A percentile compares a stretch with the other conserved stretches of the same genome.
Evolutionary conservation across 352 stramenopile genomes (phyloP).

Genomic region (Globisporangium radiosum): DNA sequence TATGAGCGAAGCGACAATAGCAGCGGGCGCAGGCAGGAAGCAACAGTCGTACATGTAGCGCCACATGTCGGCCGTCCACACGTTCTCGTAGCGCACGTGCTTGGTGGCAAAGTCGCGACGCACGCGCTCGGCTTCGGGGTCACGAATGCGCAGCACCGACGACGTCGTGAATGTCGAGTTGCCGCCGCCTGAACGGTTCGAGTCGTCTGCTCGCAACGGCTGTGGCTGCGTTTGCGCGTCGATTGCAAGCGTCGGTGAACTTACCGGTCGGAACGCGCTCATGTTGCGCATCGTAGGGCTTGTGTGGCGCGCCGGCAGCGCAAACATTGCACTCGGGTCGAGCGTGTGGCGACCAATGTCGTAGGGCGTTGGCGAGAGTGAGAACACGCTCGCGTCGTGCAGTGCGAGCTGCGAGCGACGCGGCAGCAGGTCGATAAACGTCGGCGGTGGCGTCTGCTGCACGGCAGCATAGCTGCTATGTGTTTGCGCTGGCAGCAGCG

Average conservation of each 20-base stretch:
- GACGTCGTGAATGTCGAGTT: conserved; percentile 1
- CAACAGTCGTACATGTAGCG: conserved; percentile 47
- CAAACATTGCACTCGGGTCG: conserved; percentile 17
- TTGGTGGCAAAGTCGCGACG: conserved; percentile 41
- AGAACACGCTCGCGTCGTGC: conserved; percentile 3
- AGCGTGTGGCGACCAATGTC: conserved; percentile 19
- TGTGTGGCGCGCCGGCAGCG: conserved; percentile 12
- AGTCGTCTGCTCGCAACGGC: conserved; percentile 2
- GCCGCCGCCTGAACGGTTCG: neutral
- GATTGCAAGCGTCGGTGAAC: conserved; percentile 7
- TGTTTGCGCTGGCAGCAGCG: neutral
- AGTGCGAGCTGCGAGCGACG: conserved; percentile 25
- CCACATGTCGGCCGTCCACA: conserved; percentile 36
- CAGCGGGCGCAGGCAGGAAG: no score
- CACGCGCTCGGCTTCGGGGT: conserved; percentile 13
- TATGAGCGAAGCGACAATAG: neutral
- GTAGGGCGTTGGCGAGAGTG: conserved; percentile 11
- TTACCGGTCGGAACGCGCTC: conserved; percentile 25
- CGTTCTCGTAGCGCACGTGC: conserved; percentile 38
- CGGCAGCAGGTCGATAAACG: conserved; percentile 21
- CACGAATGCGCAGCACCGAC: conserved; percentile 10
- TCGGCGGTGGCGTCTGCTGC: conserved; percentile 8
- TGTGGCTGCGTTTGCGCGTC: neutral
- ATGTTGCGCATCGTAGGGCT: conserved; percentile 26
- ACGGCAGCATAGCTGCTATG: neutral